These are phyloP conservation scores for Colletotrichum chlorophyti DNA, from an alignment of 2,329 filamentous ascomycete species.

Conservation along the genomic window DNA sequence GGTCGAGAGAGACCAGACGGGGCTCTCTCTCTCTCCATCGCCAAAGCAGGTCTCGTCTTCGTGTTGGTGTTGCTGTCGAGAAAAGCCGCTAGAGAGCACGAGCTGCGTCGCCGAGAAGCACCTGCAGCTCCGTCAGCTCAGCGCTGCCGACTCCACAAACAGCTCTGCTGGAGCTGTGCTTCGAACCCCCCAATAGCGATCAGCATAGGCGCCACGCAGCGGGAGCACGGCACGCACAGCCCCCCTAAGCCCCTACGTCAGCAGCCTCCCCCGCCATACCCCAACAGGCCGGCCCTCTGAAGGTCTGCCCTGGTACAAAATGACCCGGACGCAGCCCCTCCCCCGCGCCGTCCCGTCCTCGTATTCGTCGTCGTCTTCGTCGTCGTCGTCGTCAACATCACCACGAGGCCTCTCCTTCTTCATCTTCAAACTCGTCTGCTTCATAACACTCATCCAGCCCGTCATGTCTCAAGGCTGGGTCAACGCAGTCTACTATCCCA, in stretches of 20 bases:
- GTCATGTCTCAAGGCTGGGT: slow-evolving; percentile 31
- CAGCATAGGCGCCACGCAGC: slow-evolving; percentile 12
- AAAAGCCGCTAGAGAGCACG: background rate
- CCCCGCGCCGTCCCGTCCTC: slow-evolving; percentile 5
- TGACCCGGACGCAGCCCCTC: background rate
- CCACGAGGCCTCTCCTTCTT: background rate
- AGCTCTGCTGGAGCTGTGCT: slow-evolving; percentile 4
- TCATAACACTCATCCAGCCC: background rate
- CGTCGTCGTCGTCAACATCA: background rate
- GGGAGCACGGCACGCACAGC: slow-evolving; percentile 17
- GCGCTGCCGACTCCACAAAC: slow-evolving; percentile 19
- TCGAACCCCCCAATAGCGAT: slow-evolving; percentile 15
- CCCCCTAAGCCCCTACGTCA: slow-evolving; percentile 16
- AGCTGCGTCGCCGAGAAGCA: background rate
- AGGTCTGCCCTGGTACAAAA: slow-evolving; percentile 7
- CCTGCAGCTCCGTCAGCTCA: background rate
- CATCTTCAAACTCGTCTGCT: background rate
- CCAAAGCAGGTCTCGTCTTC: too few species aligned
- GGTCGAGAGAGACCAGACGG: too few species aligned
- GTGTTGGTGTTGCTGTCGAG: too few species aligned
- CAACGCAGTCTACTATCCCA: slow-evolving; percentile 67
- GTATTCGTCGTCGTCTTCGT: background rate
- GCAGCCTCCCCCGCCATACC: slow-evolving; percentile 1
- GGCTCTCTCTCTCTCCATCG: too few species aligned
- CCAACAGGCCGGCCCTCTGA: background rate